Conservation (phyloP, 1,284 basidiomycete species). For the Tilletia horrida region DNA sequence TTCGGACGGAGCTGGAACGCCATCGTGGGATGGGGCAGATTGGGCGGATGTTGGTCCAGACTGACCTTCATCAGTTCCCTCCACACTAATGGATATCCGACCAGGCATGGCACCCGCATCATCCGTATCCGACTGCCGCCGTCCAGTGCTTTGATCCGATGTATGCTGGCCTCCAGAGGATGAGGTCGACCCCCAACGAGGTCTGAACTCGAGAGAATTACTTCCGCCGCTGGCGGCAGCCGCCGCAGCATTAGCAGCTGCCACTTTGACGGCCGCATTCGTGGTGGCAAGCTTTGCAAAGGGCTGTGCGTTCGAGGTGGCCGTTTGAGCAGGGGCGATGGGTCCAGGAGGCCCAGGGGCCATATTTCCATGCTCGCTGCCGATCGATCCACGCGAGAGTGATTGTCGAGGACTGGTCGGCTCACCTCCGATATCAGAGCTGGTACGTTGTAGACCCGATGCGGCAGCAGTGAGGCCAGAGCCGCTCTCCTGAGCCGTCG, state of each 20-base stretch:
- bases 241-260: not conserved
- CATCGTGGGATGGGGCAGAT: no score
- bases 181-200: constrained; percentile 2
- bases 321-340: not conserved
- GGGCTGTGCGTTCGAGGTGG: not conserved
- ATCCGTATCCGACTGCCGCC: not conserved
- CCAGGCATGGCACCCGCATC: not conserved
- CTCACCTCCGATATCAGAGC: constrained; percentile 1
- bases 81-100: no score
- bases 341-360: not conserved
- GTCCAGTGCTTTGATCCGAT: not conserved
- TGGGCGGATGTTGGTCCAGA: no score
- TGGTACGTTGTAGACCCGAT: not conserved
- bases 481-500: not conserved
- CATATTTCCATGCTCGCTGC: not conserved
- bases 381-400: not conserved
- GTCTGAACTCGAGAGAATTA: constrained; percentile 1
- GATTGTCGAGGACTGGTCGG: not conserved
- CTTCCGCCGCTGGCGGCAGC: not conserved
- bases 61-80: no score
- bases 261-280: not conserved
- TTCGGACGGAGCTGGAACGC: no score
- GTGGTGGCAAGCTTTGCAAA: constrained; percentile 1
- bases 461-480: not conserved
- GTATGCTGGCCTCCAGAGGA: not conserved